Base-by-base conservation (phyloP, 345 rosid species). In the Eucalyptus cladocalyx region DNA sequence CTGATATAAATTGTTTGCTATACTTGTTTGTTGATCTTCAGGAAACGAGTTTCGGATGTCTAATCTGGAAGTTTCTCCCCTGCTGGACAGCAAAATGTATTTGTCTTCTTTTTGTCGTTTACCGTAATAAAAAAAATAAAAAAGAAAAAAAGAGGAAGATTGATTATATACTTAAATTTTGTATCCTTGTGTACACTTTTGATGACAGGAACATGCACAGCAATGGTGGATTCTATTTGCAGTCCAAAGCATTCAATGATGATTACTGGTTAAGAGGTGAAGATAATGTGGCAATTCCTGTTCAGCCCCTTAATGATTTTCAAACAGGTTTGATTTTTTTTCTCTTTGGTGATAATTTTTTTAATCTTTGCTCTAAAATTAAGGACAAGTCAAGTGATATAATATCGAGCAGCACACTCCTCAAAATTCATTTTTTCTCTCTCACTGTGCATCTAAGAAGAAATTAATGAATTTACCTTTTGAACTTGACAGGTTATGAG, bases 21-120 rank as follows among this genome's bases (percentile, higher is more conserved):
- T 76, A 13, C 83, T 76, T 40, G 83, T 37, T 18, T 62, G 12
- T 81, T 11, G 53, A 65, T 87, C 88, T 87, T 88, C 92, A 95
- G 96, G 94, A 87, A 91, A 90, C 87, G 95, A 93, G 86, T 90
- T 88, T 88, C 92, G 90, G 92, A 87, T 88, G 91, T 91, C 93
- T 32, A 90, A 89, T 86, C 56, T 89, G 86, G 93, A 91, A 16
- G 72, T 89, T 54, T 88, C 92, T 85, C 37, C 88, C 90, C 89
- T 88, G 89, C 56, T 90, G 90, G 95, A 95, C 89, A 88, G 56
- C 90, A 89, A 90, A 72, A 47, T 91, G 95, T 92, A 92, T 85
- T 91, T n/a, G 51, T n/a, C 90, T 48, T 80, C 88, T 60, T 88
- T 86, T 65, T 37, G 34, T 83, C 72, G 30, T 28, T 56, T 11